These are phyloP conservation scores for Heterobasidion occidentale DNA, from an alignment of 1,284 basidiomycete species.

Conservation along the genomic window DNA sequence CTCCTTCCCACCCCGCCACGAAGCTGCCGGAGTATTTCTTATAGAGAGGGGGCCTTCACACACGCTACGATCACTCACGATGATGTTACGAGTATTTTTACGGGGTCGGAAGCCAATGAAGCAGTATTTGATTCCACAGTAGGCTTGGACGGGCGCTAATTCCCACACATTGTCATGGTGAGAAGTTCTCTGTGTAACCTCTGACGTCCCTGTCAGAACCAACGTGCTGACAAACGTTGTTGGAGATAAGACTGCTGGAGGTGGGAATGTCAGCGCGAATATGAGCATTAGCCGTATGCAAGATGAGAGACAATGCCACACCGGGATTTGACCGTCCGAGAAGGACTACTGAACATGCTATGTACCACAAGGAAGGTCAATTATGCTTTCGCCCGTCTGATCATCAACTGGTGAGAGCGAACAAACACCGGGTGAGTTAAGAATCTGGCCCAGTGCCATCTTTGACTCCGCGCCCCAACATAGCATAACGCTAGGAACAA, in stretches of 20 bases:
- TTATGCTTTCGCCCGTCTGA: no score
- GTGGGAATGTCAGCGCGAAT: not conserved
- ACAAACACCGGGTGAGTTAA: no score
- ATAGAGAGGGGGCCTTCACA: conserved; percentile 4
- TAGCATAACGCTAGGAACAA: conserved; percentile 16
- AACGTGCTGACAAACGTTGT: not conserved
- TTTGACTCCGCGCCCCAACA: conserved; percentile 8
- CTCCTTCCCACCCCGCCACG: not conserved
- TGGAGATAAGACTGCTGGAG: not conserved
- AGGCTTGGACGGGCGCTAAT: not conserved
- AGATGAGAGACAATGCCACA: not conserved
- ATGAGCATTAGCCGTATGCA: not conserved
- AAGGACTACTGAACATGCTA: not conserved
- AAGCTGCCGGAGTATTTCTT: conserved; percentile 59
- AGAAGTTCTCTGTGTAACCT: not conserved
- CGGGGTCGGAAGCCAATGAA: not conserved
- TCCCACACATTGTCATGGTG: not conserved
- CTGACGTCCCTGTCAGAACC: no score
- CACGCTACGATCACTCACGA: not conserved
- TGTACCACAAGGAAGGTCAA: no score
- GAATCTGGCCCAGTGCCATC: not conserved
- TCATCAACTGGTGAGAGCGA: no score
- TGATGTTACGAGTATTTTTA: not conserved
- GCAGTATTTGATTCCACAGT: not conserved
- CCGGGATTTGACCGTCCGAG: not conserved